These are phyloP conservation scores for Rachicladosporium sp. DNA, from an alignment of 2,329 filamentous ascomycete genomes.

Conservation along the genomic window DNA sequence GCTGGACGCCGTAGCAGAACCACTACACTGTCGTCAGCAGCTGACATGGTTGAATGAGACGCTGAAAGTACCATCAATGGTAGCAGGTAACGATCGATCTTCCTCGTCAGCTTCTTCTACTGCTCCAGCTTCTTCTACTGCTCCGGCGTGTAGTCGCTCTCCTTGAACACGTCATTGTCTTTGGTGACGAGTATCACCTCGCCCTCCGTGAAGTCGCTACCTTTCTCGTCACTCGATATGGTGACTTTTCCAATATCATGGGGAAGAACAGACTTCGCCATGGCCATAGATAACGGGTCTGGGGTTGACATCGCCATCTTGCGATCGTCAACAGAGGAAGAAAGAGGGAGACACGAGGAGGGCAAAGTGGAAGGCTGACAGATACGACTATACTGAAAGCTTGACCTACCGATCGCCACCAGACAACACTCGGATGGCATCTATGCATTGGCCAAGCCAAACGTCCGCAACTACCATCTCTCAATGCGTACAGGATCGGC, in stretches of 20 bases:
- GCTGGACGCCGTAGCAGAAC: constrained; percentile 38
- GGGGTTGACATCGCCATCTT: background rate
- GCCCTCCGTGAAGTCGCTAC: constrained; percentile 1
- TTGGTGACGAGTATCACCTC: constrained; percentile 5
- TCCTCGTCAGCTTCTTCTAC: constrained; percentile 15
- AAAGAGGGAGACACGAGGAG: background rate
- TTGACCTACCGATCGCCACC: no score
- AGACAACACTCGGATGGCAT: no score
- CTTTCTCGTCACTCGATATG: constrained; percentile 1
- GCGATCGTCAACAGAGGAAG: background rate
- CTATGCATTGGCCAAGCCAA: no score
- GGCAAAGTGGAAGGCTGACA: no score
- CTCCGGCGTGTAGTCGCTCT: constrained; percentile 16
- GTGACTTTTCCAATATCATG: constrained; percentile 3
- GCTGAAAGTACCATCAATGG: constrained; percentile 28
- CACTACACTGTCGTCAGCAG: constrained; percentile 14
- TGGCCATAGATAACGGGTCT: constrained; percentile 4
- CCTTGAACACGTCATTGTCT: constrained; percentile 9
- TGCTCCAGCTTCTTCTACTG: constrained; percentile 13
- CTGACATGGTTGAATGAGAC: background rate
- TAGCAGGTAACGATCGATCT: constrained; percentile 35
- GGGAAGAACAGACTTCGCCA: constrained; percentile 2
- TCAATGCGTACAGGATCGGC: no score
- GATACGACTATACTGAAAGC: no score
- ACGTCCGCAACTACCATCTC: no score